Conservation (phyloP, 768 basidiomycete species). For the Albatrellus ellisii region DNA sequence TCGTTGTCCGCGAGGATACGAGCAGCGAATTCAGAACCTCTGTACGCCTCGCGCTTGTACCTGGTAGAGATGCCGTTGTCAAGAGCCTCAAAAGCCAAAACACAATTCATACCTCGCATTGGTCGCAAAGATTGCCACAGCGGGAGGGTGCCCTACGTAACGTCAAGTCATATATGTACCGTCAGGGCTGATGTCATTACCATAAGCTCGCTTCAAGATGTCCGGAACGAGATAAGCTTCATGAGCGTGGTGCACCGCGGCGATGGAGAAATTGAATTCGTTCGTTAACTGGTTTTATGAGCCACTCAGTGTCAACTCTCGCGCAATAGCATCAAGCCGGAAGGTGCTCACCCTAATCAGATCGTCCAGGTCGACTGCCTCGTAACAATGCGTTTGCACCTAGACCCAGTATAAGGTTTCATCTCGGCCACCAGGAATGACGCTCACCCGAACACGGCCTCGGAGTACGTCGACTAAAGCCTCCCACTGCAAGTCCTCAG, state of each 20-base stretch:
- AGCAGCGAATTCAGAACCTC: constrained; percentile 52
- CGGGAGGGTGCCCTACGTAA: constrained; percentile 39
- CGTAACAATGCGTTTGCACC: constrained; percentile 47
- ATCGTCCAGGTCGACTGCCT: constrained; percentile 54
- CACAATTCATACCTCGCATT: constrained; percentile 36
- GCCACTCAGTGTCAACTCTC: constrained; percentile 1
- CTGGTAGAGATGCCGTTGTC: too few relatives aligned
- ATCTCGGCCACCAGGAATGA: neutral
- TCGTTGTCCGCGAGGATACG: constrained; percentile 44
- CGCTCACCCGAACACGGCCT: constrained; percentile 56
- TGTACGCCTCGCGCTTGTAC: constrained; percentile 50
- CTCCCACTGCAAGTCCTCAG: constrained; percentile 67
- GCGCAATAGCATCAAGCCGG: too few relatives aligned
- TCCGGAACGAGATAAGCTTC: constrained; percentile 86
- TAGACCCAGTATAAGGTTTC: constrained; percentile 11
- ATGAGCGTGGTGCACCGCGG: constrained; percentile 79
- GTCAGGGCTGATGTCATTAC: constrained; percentile 5
- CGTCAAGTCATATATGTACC: neutral
- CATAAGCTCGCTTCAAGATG: constrained; percentile 59
- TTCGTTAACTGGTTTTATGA: constrained; percentile 51
- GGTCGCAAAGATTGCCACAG: constrained; percentile 71
- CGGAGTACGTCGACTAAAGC: constrained; percentile 66
- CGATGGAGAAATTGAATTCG: constrained; percentile 78
- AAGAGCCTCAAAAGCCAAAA: neutral
- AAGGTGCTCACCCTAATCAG: constrained; percentile 20